Base-by-base conservation (phyloP, 1,284 basidiomycete genomes). In the Coniferiporia weirii region DNA sequence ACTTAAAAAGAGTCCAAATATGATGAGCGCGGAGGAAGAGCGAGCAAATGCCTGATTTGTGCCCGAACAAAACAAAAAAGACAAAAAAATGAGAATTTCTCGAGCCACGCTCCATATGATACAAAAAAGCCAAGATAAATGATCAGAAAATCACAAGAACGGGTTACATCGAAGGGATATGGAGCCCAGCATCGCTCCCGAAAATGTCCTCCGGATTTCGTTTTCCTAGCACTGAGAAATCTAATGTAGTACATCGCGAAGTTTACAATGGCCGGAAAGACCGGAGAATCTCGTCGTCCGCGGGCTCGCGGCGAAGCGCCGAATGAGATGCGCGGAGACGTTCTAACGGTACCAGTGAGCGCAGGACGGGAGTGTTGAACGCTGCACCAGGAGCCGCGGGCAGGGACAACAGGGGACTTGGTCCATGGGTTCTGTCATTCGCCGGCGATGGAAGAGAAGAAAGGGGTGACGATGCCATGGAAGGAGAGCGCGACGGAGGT, bases 231-330 rank as follows among this genome's bases (percentile, higher is more conserved):
- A n/a, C 20, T 47, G 27, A 27, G 27, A 47, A 46, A 20, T 27
- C 35, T 47, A 20, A 47, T 17, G 27, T 53, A 38, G 46, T 48
- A 38, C n/a, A n/a, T 17, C 19, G 40, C 22, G 22, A 38, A 4
- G 17, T 10, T 43, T 47, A 60, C 47, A 61, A 47, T 38, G 45
- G 52, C 19, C 56, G 56, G 56, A 61, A 61, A 27, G 60, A 61
- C 22, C 60, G 56, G 43, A 61, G 60, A 22, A 61, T 54, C 43
- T 61, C 60, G 47, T 58, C 56, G 49, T 61, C 60, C 56, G 56
- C 60, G 60, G 56, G 60, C 45, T 57, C 60, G 22, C 60, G 60
- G 54, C 52, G 60, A 45, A 49, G 51, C 9, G 49, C 43, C 20
- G 34, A 32, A n/a, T 55, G 52, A 13, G 47, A 44, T 19, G 52